These are phyloP conservation scores for Penicillium sp. DNA, from an alignment of 2,329 filamentous ascomycete genomes.

Conservation along the genomic window DNA sequence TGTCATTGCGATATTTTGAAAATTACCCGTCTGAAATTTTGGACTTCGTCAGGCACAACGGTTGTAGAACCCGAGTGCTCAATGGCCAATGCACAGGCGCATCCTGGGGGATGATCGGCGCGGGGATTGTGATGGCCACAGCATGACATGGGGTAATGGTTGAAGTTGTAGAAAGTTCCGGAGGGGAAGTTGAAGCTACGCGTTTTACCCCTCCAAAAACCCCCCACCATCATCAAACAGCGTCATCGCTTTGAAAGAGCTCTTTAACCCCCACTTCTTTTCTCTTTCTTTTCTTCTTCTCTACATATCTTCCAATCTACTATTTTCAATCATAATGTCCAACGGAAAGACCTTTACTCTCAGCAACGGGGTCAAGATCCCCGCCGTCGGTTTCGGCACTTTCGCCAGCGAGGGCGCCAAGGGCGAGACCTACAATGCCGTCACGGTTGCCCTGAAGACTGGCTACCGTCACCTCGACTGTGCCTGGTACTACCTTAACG, in stretches of 20 bases:
- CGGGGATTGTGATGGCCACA: not conserved
- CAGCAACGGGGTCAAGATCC: slow-evolving; percentile 57
- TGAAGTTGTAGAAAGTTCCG: not conserved
- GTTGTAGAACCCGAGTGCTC: not conserved
- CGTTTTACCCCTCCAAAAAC: slow-evolving; percentile 2
- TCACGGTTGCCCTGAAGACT: slow-evolving; percentile 46
- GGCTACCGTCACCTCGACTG: slow-evolving; percentile 55
- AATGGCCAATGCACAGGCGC: not conserved
- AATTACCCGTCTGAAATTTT: slow-evolving; percentile 18
- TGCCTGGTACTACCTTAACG: slow-evolving; percentile 53
- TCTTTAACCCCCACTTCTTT: slow-evolving; percentile 8
- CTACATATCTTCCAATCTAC: slow-evolving; percentile 1
- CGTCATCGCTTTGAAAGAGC: slow-evolving; percentile 16
- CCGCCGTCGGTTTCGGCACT: slow-evolving; percentile 60
- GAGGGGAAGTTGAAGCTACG: not conserved
- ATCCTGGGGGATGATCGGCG: not conserved
- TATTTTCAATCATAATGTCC: slow-evolving; percentile 46
- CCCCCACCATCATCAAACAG: slow-evolving; percentile 8
- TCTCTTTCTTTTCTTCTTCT: slow-evolving; percentile 1
- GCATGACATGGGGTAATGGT: not conserved
- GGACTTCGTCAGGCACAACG: not conserved
- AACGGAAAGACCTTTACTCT: slow-evolving; percentile 49
- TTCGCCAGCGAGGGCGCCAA: slow-evolving; percentile 61
- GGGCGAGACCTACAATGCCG: slow-evolving; percentile 55
- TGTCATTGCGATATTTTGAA: slow-evolving; percentile 8